phyloP scores from a whole-genome alignment of 2,329 filamentous ascomycete species.

The Coleophoma cylindrospora region DNA sequence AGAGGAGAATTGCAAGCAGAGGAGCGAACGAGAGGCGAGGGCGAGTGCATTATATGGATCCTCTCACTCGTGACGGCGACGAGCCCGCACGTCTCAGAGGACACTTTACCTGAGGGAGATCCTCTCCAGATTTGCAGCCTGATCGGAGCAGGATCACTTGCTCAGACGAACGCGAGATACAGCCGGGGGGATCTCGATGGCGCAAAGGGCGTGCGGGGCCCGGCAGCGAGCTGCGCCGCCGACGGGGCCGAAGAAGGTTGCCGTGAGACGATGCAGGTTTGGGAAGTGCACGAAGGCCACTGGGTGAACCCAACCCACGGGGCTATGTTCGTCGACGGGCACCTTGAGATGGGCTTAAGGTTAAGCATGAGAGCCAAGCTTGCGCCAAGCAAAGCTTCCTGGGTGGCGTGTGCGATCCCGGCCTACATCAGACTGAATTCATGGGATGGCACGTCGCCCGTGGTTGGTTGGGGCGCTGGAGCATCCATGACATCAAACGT shows the following conservation, averaged over 20 bases:
- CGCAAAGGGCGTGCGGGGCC: background rate
- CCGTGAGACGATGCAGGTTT: background rate
- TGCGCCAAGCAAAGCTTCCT: background rate
- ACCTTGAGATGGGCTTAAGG: background rate
- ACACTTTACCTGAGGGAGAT: background rate
- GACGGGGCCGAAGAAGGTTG: background rate
- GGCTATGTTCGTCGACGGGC: background rate
- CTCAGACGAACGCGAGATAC: background rate
- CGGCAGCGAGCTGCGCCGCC: background rate
- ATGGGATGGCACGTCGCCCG: background rate
- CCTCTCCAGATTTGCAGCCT: background rate
- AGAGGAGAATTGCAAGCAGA: background rate
- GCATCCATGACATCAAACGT: background rate
- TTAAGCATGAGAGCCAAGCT: conserved; percentile 1
- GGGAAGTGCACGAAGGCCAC: background rate
- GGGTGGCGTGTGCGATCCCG: background rate
- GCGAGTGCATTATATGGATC: background rate
- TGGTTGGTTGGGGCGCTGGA: background rate
- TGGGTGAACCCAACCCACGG: no score
- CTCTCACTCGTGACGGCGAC: background rate
- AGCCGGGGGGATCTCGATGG: background rate
- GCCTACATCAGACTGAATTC: background rate
- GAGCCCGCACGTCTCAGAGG: background rate
- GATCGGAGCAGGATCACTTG: background rate
- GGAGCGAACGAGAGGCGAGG: background rate